Evolutionary conservation across 257 asterid species (phyloP).

Genomic region (Galeopsis tetrahit): DNA sequence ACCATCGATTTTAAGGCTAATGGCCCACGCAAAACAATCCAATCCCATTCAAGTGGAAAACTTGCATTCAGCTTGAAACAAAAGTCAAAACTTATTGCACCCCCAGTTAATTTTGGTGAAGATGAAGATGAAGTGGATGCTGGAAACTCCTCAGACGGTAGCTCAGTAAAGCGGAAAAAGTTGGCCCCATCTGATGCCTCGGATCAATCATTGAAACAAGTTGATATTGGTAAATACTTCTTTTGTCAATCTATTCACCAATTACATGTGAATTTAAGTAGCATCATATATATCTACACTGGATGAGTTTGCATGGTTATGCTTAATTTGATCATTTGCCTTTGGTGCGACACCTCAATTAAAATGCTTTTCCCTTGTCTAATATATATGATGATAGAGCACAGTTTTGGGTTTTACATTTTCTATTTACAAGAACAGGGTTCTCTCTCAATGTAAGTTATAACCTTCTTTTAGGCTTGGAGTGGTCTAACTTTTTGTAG

Average conservation of each 20-base stretch:
- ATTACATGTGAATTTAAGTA: constrained; percentile 23
- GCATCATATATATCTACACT: constrained; percentile 2
- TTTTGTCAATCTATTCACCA: constrained; percentile 32
- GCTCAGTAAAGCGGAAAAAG: constrained; percentile 71
- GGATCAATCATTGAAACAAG: constrained; percentile 52
- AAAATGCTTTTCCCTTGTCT: background rate
- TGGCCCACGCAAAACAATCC: constrained; percentile 45
- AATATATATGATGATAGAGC: background rate
- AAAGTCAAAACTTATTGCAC: constrained; percentile 76
- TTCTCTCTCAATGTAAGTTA: background rate
- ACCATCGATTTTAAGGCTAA: constrained; percentile 46
- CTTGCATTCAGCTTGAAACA: constrained; percentile 96
- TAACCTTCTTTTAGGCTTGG: constrained; percentile 14
- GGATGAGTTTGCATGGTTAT: constrained; percentile 23
- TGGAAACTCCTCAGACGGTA: constrained; percentile 64
- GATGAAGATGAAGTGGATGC: constrained; percentile 70
- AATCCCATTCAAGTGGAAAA: constrained; percentile 69
- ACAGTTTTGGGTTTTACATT: constrained; percentile 2
- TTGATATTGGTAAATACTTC: constrained; percentile 84
- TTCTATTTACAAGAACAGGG: background rate
- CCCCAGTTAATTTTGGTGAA: constrained; percentile 75
- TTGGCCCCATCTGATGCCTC: constrained; percentile 52
- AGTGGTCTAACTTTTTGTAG: constrained; percentile 18
- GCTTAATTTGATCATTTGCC: constrained; percentile 22
- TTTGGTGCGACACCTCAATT: background rate